Evolutionary conservation across 169 alveolate species (phyloP).

Genomic region (Theileria orientalis): DNA sequence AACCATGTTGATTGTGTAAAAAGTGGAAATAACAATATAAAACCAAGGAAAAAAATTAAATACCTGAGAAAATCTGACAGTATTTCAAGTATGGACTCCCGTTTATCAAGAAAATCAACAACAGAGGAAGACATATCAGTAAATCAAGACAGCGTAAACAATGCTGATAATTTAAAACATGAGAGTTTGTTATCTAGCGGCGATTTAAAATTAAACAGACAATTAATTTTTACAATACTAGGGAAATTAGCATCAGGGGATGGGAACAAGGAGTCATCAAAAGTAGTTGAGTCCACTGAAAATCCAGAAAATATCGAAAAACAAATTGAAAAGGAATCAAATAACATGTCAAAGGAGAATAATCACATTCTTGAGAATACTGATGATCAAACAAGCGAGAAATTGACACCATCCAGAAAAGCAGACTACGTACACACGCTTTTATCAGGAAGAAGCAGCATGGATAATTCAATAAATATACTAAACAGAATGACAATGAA

Average conservation of each 20-base stretch:
- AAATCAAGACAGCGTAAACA: neutral
- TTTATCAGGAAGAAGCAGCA: conserved; percentile 20
- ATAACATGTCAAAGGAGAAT: too few species aligned
- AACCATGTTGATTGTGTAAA: conserved; percentile 5
- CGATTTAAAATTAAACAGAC: too few species aligned
- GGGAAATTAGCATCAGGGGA: too few species aligned
- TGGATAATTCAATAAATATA: conserved; percentile 2
- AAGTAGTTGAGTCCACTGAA: too few species aligned
- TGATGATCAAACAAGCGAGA: neutral
- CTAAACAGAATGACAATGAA: neutral
- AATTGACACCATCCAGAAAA: conserved; percentile 26
- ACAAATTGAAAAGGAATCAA: too few species aligned
- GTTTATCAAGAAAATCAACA: conserved; percentile 7
- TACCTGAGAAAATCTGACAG: neutral
- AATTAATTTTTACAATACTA: too few species aligned
- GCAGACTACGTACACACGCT: conserved; percentile 36
- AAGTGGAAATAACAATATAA: neutral
- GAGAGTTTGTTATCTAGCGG: neutral
- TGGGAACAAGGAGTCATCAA: too few species aligned
- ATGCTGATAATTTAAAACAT: neutral
- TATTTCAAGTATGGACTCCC: neutral
- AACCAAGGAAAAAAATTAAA: neutral
- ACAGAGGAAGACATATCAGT: neutral
- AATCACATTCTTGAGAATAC: neutral
- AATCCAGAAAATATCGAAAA: too few species aligned